Percentiles rank a stretch among this genome's conserved stretches.
These are phyloP conservation scores for Huntiella decipiens DNA, from an alignment of 2,329 filamentous ascomycete genomes.

Conservation along the genomic window DNA sequence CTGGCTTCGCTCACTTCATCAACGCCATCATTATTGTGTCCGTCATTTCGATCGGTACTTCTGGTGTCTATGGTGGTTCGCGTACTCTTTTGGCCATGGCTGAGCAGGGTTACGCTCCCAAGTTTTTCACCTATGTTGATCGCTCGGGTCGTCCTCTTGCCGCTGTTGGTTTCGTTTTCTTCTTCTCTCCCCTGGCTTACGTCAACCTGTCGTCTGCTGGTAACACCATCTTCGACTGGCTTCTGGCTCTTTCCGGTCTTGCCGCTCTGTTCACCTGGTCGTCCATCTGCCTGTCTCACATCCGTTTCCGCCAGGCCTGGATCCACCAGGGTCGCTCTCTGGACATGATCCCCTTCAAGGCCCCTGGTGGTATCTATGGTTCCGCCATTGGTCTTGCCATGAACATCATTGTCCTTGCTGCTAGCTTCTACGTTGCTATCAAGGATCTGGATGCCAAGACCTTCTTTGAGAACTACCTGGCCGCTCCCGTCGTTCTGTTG, in stretches of 20 bases:
- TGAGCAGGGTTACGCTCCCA: conserved; percentile 36
- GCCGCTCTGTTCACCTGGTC: conserved; percentile 47
- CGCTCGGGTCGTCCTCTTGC: conserved; percentile 30
- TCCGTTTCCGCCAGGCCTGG: conserved; percentile 49
- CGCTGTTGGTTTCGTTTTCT: conserved; percentile 26
- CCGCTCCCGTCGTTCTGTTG: conserved; percentile 30
- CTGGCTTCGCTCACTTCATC: conserved; percentile 30
- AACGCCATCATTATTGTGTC: conserved; percentile 35
- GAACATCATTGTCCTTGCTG: conserved; percentile 32
- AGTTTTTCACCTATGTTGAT: conserved; percentile 34
- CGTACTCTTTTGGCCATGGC: conserved; percentile 36
- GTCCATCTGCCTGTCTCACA: conserved; percentile 44
- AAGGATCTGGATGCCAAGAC: conserved; percentile 24
- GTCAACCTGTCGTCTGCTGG: conserved; percentile 27
- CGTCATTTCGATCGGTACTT: conserved; percentile 35
- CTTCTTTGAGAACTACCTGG: conserved; percentile 37
- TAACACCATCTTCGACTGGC: conserved; percentile 40
- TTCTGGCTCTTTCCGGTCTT: conserved; percentile 43
- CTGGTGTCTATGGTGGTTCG: conserved; percentile 34
- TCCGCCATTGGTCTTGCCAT: conserved; percentile 42
- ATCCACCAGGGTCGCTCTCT: conserved; percentile 34
- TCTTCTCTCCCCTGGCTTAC: conserved; percentile 29
- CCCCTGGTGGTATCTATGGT: conserved; percentile 39
- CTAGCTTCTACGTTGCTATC: conserved; percentile 33
- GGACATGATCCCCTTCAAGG: conserved; percentile 46